Evolutionary conservation across 1,139 yeast genomes (phyloP).

Genomic region (Neolecta irregularis): DNA sequence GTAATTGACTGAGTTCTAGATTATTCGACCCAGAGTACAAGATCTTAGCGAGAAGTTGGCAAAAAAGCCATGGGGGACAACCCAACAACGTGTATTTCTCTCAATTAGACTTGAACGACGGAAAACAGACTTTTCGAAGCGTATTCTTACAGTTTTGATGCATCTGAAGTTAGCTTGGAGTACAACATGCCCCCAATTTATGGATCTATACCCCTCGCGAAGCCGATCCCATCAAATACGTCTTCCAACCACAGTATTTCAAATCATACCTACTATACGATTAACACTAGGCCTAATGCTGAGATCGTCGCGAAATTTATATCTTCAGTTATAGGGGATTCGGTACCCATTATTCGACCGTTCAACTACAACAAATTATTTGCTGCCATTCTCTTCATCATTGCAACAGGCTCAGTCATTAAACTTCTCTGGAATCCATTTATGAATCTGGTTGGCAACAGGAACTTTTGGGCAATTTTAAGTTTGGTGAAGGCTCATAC

Average conservation of each 20-base stretch:
- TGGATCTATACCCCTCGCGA: conserved; percentile 44
- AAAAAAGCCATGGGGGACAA: conserved; percentile 29
- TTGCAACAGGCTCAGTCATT: conserved; percentile 20
- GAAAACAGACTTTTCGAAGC: conserved; percentile 38
- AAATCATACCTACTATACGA: too few relatives aligned
- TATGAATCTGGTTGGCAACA: conserved; percentile 24
- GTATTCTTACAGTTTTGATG: too few relatives aligned
- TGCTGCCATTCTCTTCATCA: conserved; percentile 20
- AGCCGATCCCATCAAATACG: conserved; percentile 7
- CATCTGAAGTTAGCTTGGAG: too few relatives aligned
- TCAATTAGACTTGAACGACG: conserved; percentile 50
- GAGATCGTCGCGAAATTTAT: conserved; percentile 27
- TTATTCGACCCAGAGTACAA: conserved; percentile 48
- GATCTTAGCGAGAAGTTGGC: conserved; percentile 48
- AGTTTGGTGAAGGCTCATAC: too few relatives aligned
- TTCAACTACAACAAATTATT: conserved; percentile 31
- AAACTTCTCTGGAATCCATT: conserved; percentile 24
- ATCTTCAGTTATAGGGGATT: conserved; percentile 29
- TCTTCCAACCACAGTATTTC: background rate
- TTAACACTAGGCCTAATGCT: conserved; percentile 24
- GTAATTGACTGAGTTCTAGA: background rate
- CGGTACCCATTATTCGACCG: conserved; percentile 40
- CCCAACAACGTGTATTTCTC: conserved; percentile 46
- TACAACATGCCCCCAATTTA: conserved; percentile 66
- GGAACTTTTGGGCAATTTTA: conserved; percentile 59